phyloP scores from a whole-genome alignment of 495 filamentous ascomycete species.

The Hyaloscypha finlandica region DNA sequence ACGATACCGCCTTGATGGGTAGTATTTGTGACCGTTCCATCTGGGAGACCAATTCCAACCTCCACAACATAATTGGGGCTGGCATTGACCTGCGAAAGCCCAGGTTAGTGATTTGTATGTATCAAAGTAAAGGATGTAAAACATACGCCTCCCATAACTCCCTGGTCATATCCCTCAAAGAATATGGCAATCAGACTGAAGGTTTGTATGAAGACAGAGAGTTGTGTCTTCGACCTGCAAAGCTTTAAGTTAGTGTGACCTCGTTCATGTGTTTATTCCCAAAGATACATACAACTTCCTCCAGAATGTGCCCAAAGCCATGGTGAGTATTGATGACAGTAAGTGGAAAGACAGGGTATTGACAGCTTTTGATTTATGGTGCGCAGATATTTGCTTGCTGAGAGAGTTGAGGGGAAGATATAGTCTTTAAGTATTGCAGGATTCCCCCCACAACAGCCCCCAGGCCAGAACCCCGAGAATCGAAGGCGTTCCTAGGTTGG shows the following conservation, averaged over 20 bases:
- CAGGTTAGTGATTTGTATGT: background rate
- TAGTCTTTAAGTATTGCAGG: background rate
- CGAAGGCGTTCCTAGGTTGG: background rate
- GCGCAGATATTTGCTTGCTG: background rate
- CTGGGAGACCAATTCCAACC: background rate
- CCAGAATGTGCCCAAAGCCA: background rate
- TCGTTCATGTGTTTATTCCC: background rate
- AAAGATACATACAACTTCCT: background rate
- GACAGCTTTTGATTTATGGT: background rate
- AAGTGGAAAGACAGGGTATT: background rate
- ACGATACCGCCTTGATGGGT: background rate
- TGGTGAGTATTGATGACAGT: background rate
- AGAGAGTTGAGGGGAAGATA: background rate
- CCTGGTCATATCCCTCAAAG: background rate
- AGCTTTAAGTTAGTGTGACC: background rate
- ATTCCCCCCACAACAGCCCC: background rate
- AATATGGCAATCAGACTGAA: background rate
- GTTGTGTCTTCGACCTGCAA: background rate
- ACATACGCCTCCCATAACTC: background rate
- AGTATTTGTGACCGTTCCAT: conserved; percentile 1
- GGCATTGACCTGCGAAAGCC: background rate
- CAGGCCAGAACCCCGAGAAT: background rate
- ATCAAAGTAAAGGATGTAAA: background rate
- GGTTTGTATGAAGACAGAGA: background rate
- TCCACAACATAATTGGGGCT: background rate